Conservation (phyloP, 768 basidiomycete genomes). For the Hygrophorus pudorinus region DNA sequence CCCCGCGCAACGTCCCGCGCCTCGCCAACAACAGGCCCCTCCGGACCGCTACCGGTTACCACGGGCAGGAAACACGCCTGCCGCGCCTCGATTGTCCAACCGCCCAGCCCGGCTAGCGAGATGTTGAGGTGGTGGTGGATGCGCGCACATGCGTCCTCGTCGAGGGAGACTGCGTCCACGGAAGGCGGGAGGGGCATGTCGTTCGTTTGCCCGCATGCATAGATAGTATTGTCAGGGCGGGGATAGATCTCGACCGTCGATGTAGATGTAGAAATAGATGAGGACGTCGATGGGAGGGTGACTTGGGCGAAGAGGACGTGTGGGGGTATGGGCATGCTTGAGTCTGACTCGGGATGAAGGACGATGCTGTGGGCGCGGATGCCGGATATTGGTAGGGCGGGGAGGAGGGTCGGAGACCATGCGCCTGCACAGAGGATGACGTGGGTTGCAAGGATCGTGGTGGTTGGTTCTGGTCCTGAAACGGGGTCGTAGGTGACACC, state of each 20-base stretch:
- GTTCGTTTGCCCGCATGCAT: slow-evolving; percentile 76
- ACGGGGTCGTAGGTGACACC: slow-evolving; percentile 36
- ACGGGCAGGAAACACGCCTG: slow-evolving; percentile 76
- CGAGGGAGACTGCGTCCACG: slow-evolving; percentile 65
- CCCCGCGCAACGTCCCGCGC: slow-evolving; percentile 47
- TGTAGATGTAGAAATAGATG: slow-evolving; percentile 10
- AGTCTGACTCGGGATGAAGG: slow-evolving; percentile 35
- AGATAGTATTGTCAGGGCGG: slow-evolving; percentile 55
- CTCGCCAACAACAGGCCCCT: slow-evolving; percentile 67
- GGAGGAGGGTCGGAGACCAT: slow-evolving; percentile 63
- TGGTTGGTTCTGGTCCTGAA: slow-evolving; percentile 14
- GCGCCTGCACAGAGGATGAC: slow-evolving; percentile 79
- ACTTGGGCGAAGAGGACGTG: slow-evolving; percentile 85
- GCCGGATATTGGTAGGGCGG: slow-evolving; percentile 45
- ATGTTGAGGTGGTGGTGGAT: slow-evolving; percentile 53
- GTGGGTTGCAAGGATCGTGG: slow-evolving; percentile 47
- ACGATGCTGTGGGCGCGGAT: slow-evolving; percentile 69
- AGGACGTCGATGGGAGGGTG: slow-evolving; percentile 10
- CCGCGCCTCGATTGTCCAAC: slow-evolving; percentile 39
- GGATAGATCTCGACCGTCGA: slow-evolving; percentile 62
- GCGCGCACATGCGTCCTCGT: slow-evolving; percentile 42
- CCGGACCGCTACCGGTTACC: slow-evolving; percentile 31
- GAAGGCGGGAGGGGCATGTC: slow-evolving; percentile 53
- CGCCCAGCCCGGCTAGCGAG: slow-evolving; percentile 39
- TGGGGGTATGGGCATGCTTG: slow-evolving; percentile 40